Evolutionary conservation across 768 basidiomycete species (phyloP).

Genomic region (Boletus tomentosulus): DNA sequence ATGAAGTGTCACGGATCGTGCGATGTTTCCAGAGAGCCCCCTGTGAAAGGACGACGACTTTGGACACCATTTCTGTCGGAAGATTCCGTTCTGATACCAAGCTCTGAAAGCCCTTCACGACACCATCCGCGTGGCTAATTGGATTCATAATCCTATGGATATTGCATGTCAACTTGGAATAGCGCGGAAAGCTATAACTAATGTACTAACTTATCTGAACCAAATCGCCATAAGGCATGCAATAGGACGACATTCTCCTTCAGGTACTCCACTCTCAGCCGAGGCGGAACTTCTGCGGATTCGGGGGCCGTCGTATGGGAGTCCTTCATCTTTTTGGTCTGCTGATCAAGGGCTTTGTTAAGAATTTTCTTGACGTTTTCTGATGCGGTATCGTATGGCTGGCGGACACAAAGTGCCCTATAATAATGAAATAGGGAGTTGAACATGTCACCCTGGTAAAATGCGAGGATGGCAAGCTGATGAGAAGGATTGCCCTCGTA

Average conservation of each 20-base stretch:
- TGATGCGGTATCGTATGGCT: conserved; percentile 82
- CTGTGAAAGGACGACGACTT: conserved; percentile 67
- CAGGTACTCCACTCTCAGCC: conserved; percentile 56
- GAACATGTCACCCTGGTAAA: conserved; percentile 82
- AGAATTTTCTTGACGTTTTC: conserved; percentile 80
- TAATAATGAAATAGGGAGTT: conserved; percentile 82
- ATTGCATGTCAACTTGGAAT: conserved; percentile 3
- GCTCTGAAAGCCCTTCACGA: conserved; percentile 52
- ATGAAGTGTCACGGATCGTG: conserved; percentile 54
- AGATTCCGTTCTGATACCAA: conserved; percentile 68
- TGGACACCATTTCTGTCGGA: conserved; percentile 71
- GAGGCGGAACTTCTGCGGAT: conserved; percentile 39
- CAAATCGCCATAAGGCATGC: conserved; percentile 66
- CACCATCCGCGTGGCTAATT: conserved; percentile 43
- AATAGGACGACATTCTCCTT: conserved; percentile 73
- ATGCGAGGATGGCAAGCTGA: conserved; percentile 89
- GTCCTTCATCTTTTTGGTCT: conserved; percentile 44
- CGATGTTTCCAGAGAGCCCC: conserved; percentile 84
- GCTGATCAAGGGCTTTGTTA: conserved; percentile 59
- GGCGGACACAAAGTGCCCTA: conserved; percentile 80
- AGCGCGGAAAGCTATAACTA: neutral
- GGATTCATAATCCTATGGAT: conserved; percentile 37
- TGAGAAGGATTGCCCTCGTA: conserved; percentile 93
- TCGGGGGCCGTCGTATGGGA: conserved; percentile 28
- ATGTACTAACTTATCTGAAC: conserved; percentile 51